Conservation (phyloP, 805 yeast genomes). For the Soucietia sequanensis region DNA sequence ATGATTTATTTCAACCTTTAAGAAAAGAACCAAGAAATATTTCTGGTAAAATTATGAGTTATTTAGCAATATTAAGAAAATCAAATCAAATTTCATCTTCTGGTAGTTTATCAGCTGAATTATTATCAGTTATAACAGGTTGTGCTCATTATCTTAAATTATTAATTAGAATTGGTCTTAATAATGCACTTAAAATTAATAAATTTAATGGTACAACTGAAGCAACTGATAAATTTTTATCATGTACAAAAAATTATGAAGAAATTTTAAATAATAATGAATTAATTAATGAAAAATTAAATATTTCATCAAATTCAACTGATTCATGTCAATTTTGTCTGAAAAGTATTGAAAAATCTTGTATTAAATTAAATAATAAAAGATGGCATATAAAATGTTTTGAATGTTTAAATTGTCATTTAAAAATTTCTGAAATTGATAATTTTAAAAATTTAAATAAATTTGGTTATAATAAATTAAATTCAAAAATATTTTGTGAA, state of each 20-base stretch:
- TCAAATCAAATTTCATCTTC: conserved; percentile 36
- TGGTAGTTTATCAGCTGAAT: conserved; percentile 55
- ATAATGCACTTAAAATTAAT: conserved; percentile 70
- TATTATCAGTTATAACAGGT: conserved; percentile 82
- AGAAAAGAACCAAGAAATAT: conserved; percentile 76
- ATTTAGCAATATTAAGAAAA: conserved; percentile 78
- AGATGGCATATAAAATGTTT: conserved; percentile 88
- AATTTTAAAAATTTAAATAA: conserved; percentile 25
- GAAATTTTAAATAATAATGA: conserved; percentile 2
- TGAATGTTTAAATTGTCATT: conserved; percentile 58
- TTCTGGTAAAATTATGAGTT: conserved; percentile 87
- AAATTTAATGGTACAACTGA: conserved; percentile 53
- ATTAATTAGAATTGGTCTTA: conserved; percentile 75
- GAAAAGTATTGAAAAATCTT: conserved; percentile 80
- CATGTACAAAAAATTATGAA: conserved; percentile 16
- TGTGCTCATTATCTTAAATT: conserved; percentile 90
- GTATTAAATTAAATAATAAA: conserved; percentile 55
- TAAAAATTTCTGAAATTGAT: conserved; percentile 13
- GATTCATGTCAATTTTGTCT: conserved; percentile 75
- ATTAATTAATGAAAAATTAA: conserved; percentile 30
- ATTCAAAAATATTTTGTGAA: conserved; percentile 50
- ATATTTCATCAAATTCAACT: conserved; percentile 58
- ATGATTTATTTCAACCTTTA: conserved; percentile 29
- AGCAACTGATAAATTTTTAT: conserved; percentile 64
- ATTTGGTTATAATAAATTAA: conserved; percentile 43